Conservation (phyloP, 768 basidiomycete genomes). For the Boletellus ananas region DNA sequence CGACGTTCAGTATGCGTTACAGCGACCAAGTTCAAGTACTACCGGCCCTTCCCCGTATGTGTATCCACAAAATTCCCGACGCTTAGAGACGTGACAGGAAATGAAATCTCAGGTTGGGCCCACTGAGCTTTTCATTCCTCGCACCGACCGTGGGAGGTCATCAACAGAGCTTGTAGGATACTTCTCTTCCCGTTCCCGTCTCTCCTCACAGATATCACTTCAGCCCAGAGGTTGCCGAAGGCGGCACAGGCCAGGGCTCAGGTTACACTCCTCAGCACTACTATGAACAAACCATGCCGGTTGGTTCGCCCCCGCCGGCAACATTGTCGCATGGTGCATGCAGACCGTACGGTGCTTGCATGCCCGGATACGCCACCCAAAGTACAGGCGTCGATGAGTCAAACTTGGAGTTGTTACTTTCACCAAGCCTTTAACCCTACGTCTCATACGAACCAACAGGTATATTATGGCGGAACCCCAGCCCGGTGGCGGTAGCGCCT, state of each 20-base stretch:
- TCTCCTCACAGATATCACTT: background rate
- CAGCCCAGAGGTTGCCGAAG: slow-evolving; percentile 10
- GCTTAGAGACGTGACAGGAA: background rate
- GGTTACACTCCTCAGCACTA: slow-evolving; percentile 4
- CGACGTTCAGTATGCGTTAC: slow-evolving; percentile 3
- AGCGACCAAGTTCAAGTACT: slow-evolving; percentile 5
- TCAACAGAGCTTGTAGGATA: slow-evolving; percentile 15
- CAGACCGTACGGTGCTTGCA: slow-evolving; percentile 2
- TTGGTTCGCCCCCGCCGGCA: background rate
- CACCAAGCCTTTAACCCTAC: background rate
- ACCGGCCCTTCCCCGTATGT: slow-evolving; percentile 9
- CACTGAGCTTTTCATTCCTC: background rate
- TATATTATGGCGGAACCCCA: slow-evolving; percentile 5
- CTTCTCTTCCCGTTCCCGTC: background rate
- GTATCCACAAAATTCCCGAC: background rate
- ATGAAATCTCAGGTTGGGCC: slow-evolving; percentile 5
- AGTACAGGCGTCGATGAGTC: background rate
- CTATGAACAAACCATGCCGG: slow-evolving; percentile 14
- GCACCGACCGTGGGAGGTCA: slow-evolving; percentile 2
- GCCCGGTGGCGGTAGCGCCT: background rate
- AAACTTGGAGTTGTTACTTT: slow-evolving; percentile 15
- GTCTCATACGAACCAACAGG: slow-evolving; percentile 16
- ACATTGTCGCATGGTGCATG: slow-evolving; percentile 1
- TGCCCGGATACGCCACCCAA: slow-evolving; percentile 1
- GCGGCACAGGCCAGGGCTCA: background rate